Evolutionary conservation across 169 alveolate species (phyloP).

Genomic region (Plasmodium gallinaceum): DNA sequence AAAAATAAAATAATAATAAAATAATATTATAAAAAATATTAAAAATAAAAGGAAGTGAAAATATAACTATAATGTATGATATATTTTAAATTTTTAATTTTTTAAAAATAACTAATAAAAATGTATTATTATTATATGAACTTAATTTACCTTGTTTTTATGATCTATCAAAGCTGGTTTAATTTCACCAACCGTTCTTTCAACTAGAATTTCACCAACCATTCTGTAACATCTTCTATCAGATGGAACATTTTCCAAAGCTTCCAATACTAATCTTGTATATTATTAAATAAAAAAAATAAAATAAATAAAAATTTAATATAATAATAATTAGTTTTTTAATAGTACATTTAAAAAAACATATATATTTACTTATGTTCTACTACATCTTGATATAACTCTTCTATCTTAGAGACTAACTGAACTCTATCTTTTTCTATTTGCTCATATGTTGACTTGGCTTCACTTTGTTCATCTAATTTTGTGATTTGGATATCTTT

Average conservation of each 20-base stretch:
- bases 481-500: constrained; percentile 9
- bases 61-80: too few relatives aligned
- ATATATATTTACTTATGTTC: constrained; percentile 84
- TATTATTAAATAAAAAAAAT: constrained; percentile 5
- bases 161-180: constrained; percentile 90
- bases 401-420: constrained; percentile 83
- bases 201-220: constrained; percentile 93
- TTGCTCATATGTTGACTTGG: constrained; percentile 73
- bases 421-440: constrained; percentile 81
- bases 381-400: constrained; percentile 88
- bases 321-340: background rate
- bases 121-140: background rate
- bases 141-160: constrained; percentile 78
- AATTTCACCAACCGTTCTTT: constrained; percentile 91
- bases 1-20: background rate
- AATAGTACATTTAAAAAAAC: background rate
- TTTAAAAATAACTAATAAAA: too few relatives aligned
- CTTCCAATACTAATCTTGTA: constrained; percentile 89
- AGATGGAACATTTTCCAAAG: constrained; percentile 86
- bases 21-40: too few relatives aligned
- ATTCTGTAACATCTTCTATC: constrained; percentile 92
- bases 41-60: too few relatives aligned
- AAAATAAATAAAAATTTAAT: background rate
- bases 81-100: background rate
- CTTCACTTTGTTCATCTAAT: constrained; percentile 20